Base-by-base conservation (phyloP, 495 filamentous ascomycete genomes). In the Hypoxylon cercidicola region DNA sequence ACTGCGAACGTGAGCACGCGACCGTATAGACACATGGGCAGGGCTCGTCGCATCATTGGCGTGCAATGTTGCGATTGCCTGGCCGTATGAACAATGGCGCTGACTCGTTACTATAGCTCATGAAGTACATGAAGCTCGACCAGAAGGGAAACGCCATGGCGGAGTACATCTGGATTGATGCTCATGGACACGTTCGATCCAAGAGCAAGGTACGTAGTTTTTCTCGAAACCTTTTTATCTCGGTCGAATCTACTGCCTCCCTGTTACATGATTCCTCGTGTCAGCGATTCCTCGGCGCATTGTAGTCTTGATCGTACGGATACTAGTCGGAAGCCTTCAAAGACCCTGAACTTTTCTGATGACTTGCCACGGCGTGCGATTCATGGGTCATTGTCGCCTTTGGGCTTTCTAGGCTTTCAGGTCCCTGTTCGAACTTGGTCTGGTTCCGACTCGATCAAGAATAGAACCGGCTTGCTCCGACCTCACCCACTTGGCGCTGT, bases 101-200 rank as follows among this genome's bases (percentile, higher is more conserved):
- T 70, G 45, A 72, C 68, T 63, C 23, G 23, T 25, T 43, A 45
- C 62, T 48, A 52, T 77, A 97, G 92, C 88, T 97, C 78, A 76
- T 90, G 75, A 97, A 97, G 78, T 99, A 96, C 86, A 85, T 94
- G 79, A 80, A 83, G 69, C 90, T 99, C 65, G 88, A 92, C 74
- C 95, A 98, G 84, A 90, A 90, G 72, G 93, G 93, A 74, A 80
- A 74, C 34, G 79, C 93, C 68, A 91, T 94, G 80, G 93, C 93
- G 61, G 95, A 99, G 82, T 99, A 97, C 84, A 88, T 99, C 82
- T 99, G 95, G 95, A 93, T 99, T 72, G 95, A 99, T 76, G 68
- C 69, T 43, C 18, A 62, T 13, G 64, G 72, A 44, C 72, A 71
- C 44, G 70, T 71, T 19, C 64, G 70, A 35, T 73, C 70, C n/a